Evolutionary conservation across 2,329 filamentous ascomycete species (phyloP), one percentile per base, ranked within the genome.

Genomic region (Colletotrichum melonis): DNA sequence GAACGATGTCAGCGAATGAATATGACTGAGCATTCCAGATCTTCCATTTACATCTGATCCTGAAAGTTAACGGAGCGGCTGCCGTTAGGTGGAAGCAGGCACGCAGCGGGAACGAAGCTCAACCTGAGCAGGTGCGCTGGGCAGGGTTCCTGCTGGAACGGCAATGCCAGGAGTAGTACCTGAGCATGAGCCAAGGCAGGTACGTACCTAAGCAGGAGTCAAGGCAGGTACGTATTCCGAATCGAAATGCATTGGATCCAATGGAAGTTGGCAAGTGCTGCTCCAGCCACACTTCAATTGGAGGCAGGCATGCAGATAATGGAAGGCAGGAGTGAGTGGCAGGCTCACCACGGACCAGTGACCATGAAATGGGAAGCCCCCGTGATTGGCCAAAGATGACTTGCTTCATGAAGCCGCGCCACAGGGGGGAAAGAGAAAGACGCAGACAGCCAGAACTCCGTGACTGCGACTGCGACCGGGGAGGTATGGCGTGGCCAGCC

Each of bases 301-400:
- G 14, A 38, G 30, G 32, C 24, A 24, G 22, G 22, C 52, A 32
- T 35, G 19, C 11, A 55, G 22, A 5, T 8, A 54, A 22, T 5
- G 32, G 42, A 55, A 54, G 38, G 19, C 52, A 55, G 22, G 11
- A 32, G 32, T 32, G 32, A 32, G 32, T 32, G 22, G 32, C 57
- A 55, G 42, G 28, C 16, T 38, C 28, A 14, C 30, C 16, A 19
- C 38, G 14, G 38, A 42, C n/a, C 38, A 11, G 35, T 57, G 24
- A 54, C 46, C 14, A 11, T 54, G 35, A 26, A 35, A 46, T n/a
- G n/a, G 65, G 24, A 49, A 55, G 22, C 11, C 14, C 5, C 49
- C 60, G 5, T 66, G 67, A 73, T 73, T 73, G 67, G 71, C 1
- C 14, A 16, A 52, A 49, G 16, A 59, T 57, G 16, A 65, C 35